Conservation (phyloP, 306 rosid genomes). For the Fragaria nilgerrensis region DNA sequence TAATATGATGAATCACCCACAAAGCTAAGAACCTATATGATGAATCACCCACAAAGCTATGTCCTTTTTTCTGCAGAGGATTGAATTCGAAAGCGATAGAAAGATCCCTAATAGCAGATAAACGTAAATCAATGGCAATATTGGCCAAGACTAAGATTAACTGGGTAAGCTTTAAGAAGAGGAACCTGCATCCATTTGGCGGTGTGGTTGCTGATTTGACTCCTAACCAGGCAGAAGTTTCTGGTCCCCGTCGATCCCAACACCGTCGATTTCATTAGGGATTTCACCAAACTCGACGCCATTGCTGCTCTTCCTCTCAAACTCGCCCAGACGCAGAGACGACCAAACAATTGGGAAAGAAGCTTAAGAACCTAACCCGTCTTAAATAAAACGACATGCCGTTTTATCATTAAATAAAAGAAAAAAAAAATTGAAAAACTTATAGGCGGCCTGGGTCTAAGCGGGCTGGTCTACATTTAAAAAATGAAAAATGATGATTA, state of each 20-base stretch:
- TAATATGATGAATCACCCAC: too few relatives aligned
- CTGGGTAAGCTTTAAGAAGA: background rate
- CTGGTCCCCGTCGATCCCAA: slow-evolving; percentile 37
- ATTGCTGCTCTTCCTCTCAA: slow-evolving; percentile 23
- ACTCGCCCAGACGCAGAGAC: background rate
- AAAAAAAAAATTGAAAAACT: too few relatives aligned
- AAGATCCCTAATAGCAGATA: too few relatives aligned
- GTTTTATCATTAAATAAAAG: background rate
- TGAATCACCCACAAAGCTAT: too few relatives aligned
- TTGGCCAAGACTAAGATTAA: background rate
- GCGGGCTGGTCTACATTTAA: too few relatives aligned
- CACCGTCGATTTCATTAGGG: slow-evolving; percentile 46
- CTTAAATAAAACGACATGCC: background rate
- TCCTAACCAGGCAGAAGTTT: slow-evolving; percentile 51
- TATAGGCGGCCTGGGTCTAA: too few relatives aligned
- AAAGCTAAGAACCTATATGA: too few relatives aligned
- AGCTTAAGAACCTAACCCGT: too few relatives aligned
- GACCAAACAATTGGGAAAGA: background rate
- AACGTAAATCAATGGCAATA: background rate
- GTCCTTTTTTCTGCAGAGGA: too few relatives aligned
- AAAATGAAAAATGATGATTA: too few relatives aligned
- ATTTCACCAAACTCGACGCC: slow-evolving; percentile 76
- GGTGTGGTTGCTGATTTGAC: slow-evolving; percentile 65
- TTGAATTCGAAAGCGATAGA: too few relatives aligned
- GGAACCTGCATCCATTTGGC: slow-evolving; percentile 90